Base-by-base conservation (phyloP, 2,329 filamentous ascomycete species). In the Leptodontidium sp. region DNA sequence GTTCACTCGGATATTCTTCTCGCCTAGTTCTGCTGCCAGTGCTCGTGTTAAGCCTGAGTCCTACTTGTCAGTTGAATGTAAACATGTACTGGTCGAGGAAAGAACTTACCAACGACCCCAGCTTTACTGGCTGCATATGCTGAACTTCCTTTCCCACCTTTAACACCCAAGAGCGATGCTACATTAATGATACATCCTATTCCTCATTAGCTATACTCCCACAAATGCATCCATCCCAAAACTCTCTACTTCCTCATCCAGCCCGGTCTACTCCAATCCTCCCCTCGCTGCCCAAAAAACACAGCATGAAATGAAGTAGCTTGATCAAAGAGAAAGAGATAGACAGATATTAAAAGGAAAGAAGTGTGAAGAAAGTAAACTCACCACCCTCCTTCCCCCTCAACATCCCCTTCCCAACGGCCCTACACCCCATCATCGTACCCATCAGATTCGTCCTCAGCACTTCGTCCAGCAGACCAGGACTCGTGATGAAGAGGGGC, bases 71-170 rank as follows among this genome's bases (percentile, higher is more conserved):
- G 24, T 65, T 32, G 45, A 40, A 50, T 59, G 35, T 15, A 65
- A 14, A 52, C 29, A 49, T 58, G 40, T 14, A 64, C 17, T 15
- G 17, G 29, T 49, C 49, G 15, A 65, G 47, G 21, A 2, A 24
- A 4, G 17, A 15, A 68, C 83, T 73, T 81, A 85, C 91, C 91
- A 17, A 96, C 79, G 1, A 97, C 81, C 2, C 93, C 93, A 5
- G 93, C 93, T 78, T 97, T 97, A 53, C 90, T 90, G 8, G 93
- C 92, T 6, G 91, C 90, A 77, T 96, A 96, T 0, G 89, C 87
- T 4, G 90, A 87, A 14, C 91, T 89, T 7, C 94, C 94, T 1
- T 83, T 83, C 0, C 90, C 91, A 0, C 89, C 91, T 68, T 90
- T 90, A 1, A 85, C 77, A 0, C 89, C 93, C 57, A 97, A 85